A percentile compares a stretch with the other conserved stretches of the same genome.
Conservation (phyloP, 163 green algal species). For the Chloroidium sp. region DNA sequence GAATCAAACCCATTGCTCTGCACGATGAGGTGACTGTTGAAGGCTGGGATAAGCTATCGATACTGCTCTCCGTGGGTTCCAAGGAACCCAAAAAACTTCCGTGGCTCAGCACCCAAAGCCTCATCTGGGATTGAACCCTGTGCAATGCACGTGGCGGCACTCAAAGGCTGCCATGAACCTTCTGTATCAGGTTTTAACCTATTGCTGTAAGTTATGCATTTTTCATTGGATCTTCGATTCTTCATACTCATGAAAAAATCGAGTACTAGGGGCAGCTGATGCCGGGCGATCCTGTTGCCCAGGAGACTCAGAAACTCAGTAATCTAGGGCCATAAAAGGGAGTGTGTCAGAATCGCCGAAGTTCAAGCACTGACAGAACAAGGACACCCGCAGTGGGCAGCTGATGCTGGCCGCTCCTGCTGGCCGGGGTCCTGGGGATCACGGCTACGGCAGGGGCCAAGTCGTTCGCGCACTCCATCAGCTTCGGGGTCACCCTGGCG, state of each 20-base stretch:
- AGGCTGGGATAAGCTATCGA: too few species aligned
- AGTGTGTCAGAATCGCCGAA: not conserved
- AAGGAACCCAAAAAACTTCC: too few species aligned
- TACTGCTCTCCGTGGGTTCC: too few species aligned
- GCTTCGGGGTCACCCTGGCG: constrained; percentile 41
- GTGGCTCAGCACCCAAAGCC: too few species aligned
- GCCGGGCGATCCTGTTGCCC: not conserved
- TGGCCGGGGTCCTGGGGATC: constrained; percentile 36
- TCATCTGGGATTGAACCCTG: too few species aligned
- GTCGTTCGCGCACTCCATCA: constrained; percentile 39
- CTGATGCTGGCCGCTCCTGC: constrained; percentile 60
- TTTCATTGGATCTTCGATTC: not conserved
- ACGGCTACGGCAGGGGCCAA: constrained; percentile 43
- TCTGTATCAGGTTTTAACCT: not conserved
- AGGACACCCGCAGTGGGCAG: constrained; percentile 27
- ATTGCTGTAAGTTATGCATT: not conserved
- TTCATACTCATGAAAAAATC: not conserved
- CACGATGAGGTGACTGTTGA: too few species aligned
- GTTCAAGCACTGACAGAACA: not conserved
- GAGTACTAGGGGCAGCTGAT: not conserved
- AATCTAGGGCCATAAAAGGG: not conserved
- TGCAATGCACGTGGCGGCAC: too few species aligned
- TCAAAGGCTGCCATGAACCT: not conserved
- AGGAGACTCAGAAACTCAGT: not conserved
- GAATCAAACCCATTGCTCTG: too few species aligned